Evolutionary conservation across 2,329 filamentous ascomycete genomes (phyloP).

Genomic region (Daldinia sp.): DNA sequence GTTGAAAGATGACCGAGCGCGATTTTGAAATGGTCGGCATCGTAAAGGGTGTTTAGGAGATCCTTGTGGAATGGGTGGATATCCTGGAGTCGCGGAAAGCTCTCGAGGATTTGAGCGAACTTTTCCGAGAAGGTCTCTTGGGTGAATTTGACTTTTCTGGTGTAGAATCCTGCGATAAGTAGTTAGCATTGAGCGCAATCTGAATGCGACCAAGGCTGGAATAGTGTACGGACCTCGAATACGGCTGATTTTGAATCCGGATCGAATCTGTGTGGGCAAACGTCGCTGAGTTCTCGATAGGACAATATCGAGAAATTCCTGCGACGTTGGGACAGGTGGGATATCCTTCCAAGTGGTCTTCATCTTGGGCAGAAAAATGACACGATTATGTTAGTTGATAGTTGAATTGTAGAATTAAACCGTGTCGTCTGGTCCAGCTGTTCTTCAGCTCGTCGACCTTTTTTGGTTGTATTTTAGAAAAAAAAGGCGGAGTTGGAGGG

Average conservation of each 20-base stretch:
- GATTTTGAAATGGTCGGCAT: conserved; percentile 97
- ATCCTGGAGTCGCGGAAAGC: conserved; percentile 90
- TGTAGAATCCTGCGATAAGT: conserved; percentile 73
- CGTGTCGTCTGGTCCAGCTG: conserved; percentile 2
- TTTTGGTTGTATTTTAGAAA: conserved; percentile 18
- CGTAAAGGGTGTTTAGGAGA: conserved; percentile 96
- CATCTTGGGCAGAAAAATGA: conserved; percentile 56
- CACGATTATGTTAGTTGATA: conserved; percentile 7
- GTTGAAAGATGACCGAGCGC: conserved; percentile 95
- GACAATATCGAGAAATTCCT: conserved; percentile 98
- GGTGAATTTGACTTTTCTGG: conserved; percentile 97
- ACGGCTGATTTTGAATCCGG: conserved; percentile 94
- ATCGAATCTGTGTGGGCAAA: conserved; percentile 92
- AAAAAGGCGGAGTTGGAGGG: conserved; percentile 31
- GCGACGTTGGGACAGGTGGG: conserved; percentile 85
- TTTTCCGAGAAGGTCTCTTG: conserved; percentile 97
- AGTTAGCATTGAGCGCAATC: conserved; percentile 5
- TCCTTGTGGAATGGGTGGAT: conserved; percentile 92
- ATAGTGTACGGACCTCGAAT: conserved; percentile 66
- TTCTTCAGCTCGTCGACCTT: conserved; percentile 18
- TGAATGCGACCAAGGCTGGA: neutral
- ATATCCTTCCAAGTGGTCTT: conserved; percentile 79
- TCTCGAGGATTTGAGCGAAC: conserved; percentile 87
- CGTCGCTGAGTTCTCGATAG: conserved; percentile 91
- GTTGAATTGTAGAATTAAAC: conserved; percentile 10